These are phyloP conservation scores for Cupressus sempervirens DNA, from an alignment of 75 land plant genomes.

Conservation along the genomic window DNA sequence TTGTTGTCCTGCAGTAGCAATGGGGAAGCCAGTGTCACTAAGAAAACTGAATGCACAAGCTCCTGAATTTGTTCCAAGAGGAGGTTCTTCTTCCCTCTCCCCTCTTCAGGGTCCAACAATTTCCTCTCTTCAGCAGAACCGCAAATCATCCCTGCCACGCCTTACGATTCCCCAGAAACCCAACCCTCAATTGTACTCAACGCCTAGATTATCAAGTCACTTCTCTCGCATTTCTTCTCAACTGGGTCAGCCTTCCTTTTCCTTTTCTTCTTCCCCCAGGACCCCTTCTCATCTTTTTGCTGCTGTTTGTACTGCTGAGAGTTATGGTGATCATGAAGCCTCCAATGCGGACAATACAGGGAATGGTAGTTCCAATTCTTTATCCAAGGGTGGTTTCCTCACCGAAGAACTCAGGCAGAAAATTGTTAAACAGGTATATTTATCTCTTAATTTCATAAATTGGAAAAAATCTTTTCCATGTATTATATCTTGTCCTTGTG, in stretches of 20 bases:
- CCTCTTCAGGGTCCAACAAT: background rate
- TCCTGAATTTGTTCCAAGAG: conserved; percentile 12
- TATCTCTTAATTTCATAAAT: background rate
- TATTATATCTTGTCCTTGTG: background rate
- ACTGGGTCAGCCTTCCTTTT: background rate
- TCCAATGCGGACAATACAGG: conserved; percentile 4
- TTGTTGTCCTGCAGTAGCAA: background rate
- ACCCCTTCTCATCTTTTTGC: background rate
- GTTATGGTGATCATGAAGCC: background rate
- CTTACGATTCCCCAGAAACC: background rate
- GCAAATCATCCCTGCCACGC: background rate
- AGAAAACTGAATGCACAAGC: conserved; percentile 10
- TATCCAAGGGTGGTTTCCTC: conserved; percentile 1
- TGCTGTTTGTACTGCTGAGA: background rate
- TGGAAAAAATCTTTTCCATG: background rate
- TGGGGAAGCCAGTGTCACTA: background rate
- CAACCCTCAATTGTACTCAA: background rate
- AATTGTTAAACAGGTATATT: conserved; percentile 12
- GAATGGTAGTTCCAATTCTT: background rate
- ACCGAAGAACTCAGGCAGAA: conserved; percentile 13
- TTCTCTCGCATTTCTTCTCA: background rate
- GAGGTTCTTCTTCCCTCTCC: background rate
- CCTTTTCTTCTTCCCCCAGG: background rate
- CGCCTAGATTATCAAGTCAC: background rate
- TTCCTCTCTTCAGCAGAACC: background rate